These are phyloP conservation scores for Paracoccidioides lutzii DNA, from an alignment of 2,329 filamentous ascomycete genomes.

Conservation along the genomic window DNA sequence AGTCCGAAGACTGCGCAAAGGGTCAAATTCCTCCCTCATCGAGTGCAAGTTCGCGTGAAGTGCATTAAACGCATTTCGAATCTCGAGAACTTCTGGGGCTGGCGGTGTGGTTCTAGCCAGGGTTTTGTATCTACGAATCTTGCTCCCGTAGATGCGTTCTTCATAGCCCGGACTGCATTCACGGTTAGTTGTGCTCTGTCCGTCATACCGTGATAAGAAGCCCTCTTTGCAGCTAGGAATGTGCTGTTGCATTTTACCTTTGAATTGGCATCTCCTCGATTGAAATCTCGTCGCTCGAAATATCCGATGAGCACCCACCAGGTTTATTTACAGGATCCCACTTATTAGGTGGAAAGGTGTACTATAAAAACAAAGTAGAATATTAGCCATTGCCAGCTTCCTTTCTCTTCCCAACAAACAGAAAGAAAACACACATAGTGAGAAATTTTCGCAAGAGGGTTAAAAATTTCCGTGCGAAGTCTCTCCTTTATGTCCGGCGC, in stretches of 20 bases:
- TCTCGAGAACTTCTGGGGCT: neutral
- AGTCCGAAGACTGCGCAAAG: neutral
- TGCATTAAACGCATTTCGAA: neutral
- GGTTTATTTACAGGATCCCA: no score
- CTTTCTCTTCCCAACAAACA: neutral
- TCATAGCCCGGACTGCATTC: neutral
- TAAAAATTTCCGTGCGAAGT: conserved; percentile 19
- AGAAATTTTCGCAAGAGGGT: conserved; percentile 22
- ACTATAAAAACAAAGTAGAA: conserved; percentile 6
- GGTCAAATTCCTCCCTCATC: neutral
- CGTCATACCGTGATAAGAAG: neutral
- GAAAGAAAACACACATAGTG: conserved; percentile 17
- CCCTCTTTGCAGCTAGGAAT: no score
- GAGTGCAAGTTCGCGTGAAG: neutral
- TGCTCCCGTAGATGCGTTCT: neutral
- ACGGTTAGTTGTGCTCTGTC: neutral
- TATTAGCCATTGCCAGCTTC: neutral
- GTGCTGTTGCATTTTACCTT: neutral
- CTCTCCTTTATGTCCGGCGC: conserved; percentile 12
- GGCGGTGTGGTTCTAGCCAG: neutral
- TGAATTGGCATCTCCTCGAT: neutral
- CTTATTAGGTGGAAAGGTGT: neutral
- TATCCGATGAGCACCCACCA: neutral
- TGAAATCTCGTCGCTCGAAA: neutral
- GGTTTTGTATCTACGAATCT: neutral